Percentiles rank a stretch among this genome's conserved stretches.
These are phyloP conservation scores for Aspergillus baeticus DNA, from an alignment of 495 filamentous ascomycete genomes.

Conservation along the genomic window DNA sequence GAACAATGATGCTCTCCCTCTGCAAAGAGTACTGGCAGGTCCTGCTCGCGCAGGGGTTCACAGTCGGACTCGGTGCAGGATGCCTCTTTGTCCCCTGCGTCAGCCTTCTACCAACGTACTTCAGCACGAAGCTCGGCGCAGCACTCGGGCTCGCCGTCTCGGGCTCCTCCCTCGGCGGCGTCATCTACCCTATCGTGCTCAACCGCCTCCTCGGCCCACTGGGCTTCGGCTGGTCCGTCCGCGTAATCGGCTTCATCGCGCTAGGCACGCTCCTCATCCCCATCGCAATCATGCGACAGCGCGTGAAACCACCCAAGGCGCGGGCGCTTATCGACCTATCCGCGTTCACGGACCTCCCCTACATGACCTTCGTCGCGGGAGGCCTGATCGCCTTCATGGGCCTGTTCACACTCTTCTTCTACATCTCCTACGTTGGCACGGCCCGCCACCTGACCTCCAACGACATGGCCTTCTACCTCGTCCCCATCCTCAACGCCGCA, in stretches of 20 bases:
- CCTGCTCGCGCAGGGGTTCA: conserved; percentile 36
- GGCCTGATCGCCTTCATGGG: conserved; percentile 10
- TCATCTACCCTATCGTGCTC: conserved; percentile 35
- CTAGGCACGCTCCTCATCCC: conserved; percentile 43
- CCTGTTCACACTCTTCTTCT: conserved; percentile 11
- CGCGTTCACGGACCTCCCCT: conserved; percentile 30
- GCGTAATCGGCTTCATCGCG: conserved; percentile 40
- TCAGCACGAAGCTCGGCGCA: conserved; percentile 26
- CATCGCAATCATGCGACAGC: conserved; percentile 24
- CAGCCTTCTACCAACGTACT: conserved; percentile 35
- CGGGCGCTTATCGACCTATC: conserved; percentile 24
- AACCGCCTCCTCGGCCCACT: conserved; percentile 19
- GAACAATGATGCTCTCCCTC: conserved; percentile 44
- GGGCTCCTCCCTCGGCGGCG: conserved; percentile 34
- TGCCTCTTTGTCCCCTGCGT: conserved; percentile 35
- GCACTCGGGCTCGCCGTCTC: conserved; percentile 29
- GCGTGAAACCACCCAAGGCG: conserved; percentile 15
- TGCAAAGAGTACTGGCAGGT: conserved; percentile 31
- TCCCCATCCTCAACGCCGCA: conserved; percentile 28
- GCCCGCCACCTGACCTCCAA: not conserved
- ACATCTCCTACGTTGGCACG: conserved; percentile 6
- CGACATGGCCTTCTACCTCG: conserved; percentile 29
- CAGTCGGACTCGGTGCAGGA: conserved; percentile 36
- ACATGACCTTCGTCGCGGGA: conserved; percentile 29
- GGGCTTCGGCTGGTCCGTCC: conserved; percentile 49